These are phyloP conservation scores for Suhomyces taliae DNA, from an alignment of 1,139 yeast species.

Conservation along the genomic window DNA sequence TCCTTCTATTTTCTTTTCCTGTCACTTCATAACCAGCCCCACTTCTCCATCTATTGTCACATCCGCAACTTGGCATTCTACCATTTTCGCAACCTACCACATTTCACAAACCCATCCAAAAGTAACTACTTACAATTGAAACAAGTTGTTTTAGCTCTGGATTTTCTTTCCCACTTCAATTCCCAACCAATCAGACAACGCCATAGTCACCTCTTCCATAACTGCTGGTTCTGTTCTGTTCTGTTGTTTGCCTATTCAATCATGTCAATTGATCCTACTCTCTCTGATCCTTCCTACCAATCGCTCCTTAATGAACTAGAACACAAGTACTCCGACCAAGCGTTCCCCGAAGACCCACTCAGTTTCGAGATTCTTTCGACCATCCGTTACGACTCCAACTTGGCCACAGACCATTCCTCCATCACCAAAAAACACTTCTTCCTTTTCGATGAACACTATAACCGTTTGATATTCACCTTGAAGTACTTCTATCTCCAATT, in stretches of 20 bases:
- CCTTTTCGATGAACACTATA: constrained; percentile 62
- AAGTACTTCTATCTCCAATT: constrained; percentile 47
- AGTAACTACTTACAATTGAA: no score
- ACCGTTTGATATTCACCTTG: constrained; percentile 56
- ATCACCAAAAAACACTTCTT: constrained; percentile 48
- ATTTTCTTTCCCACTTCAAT: no score
- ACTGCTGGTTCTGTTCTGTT: not conserved
- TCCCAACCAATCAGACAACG: no score
- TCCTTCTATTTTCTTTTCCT: no score
- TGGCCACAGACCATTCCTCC: constrained; percentile 24
- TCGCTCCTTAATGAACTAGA: constrained; percentile 4
- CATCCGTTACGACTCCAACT: constrained; percentile 67
- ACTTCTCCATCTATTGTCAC: no score
- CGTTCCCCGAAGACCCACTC: constrained; percentile 20
- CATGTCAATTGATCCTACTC: not conserved
- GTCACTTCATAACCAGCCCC: no score
- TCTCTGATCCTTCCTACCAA: not conserved
- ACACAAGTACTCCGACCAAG: constrained; percentile 18
- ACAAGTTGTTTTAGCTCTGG: no score
- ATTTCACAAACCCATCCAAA: no score
- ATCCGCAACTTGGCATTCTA: no score
- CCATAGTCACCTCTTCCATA: not conserved
- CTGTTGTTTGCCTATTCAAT: not conserved
- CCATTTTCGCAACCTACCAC: no score
- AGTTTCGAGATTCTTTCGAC: constrained; percentile 64